Conservation (phyloP, 768 basidiomycete genomes). For the Pleurotus cornucopiae region DNA sequence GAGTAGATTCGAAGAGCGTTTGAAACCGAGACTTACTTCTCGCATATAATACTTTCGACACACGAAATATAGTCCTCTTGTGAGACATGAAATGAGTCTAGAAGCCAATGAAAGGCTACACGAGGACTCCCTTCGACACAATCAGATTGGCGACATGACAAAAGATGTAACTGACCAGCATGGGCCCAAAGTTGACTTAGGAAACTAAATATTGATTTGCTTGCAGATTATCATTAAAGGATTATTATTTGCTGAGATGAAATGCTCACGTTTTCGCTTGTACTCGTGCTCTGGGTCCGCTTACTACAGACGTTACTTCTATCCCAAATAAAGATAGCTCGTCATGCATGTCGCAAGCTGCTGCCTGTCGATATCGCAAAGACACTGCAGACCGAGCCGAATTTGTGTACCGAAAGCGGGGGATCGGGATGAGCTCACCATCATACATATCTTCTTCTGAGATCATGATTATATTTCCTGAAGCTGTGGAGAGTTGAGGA, state of each 20-base stretch:
- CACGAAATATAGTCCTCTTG: not conserved
- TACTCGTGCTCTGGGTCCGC: not conserved
- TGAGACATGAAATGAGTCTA: not conserved
- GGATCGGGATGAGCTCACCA: not conserved
- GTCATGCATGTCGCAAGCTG: not conserved
- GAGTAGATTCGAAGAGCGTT: not conserved
- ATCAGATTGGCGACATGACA: too few species aligned
- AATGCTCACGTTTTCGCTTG: not conserved
- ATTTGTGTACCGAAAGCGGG: not conserved
- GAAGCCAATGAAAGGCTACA: not conserved
- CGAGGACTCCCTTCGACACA: not conserved
- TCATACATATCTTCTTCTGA: conserved; percentile 2
- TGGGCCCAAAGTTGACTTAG: not conserved
- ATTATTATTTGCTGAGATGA: not conserved
- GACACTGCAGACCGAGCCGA: not conserved
- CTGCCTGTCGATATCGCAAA: not conserved
- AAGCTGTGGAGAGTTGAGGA: conserved; percentile 1
- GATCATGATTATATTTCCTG: conserved; percentile 3
- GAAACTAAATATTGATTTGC: not conserved
- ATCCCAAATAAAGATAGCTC: conserved; percentile 1
- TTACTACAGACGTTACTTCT: conserved; percentile 1
- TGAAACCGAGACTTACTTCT: not conserved
- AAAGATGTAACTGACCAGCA: not conserved
- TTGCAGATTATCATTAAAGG: not conserved
- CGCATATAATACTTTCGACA: not conserved